Evolutionary conservation across 371 early-diverging fungal species (phyloP).

Genomic region (Apophysomyces variabilis): DNA sequence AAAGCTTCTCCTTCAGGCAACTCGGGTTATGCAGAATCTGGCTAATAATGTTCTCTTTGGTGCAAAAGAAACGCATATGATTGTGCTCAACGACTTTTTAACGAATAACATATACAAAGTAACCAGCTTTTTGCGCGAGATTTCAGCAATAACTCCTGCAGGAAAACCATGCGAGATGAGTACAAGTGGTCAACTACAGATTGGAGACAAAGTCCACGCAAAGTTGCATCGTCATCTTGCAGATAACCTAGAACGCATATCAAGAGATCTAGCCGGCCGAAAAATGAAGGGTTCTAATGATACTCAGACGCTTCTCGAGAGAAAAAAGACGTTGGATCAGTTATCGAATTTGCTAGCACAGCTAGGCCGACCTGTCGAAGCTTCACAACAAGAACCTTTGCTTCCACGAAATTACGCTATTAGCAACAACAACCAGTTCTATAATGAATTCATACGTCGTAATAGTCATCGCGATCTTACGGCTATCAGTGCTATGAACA

Average conservation of each 20-base stretch:
- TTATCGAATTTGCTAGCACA: slow-evolving; percentile 83
- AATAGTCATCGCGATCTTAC: slow-evolving; percentile 65
- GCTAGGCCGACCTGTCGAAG: slow-evolving; percentile 79
- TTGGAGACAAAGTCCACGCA: slow-evolving; percentile 31
- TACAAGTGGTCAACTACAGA: not conserved
- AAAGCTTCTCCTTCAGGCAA: slow-evolving; percentile 83
- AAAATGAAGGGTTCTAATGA: slow-evolving; percentile 15
- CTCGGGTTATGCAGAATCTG: slow-evolving; percentile 95
- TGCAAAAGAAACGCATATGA: slow-evolving; percentile 88
- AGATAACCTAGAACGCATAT: slow-evolving; percentile 46
- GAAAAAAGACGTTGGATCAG: slow-evolving; percentile 67
- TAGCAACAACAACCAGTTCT: slow-evolving; percentile 53
- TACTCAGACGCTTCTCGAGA: slow-evolving; percentile 30
- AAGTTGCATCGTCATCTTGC: slow-evolving; percentile 42
- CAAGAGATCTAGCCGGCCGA: slow-evolving; percentile 33
- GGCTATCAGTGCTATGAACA: slow-evolving; percentile 57
- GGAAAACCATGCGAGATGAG: not conserved
- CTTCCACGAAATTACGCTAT: slow-evolving; percentile 41
- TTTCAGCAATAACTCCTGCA: slow-evolving; percentile 36
- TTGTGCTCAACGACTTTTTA: slow-evolving; percentile 82
- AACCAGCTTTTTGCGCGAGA: slow-evolving; percentile 60
- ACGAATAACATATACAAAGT: slow-evolving; percentile 66
- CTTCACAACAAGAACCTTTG: slow-evolving; percentile 41
- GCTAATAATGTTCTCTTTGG: slow-evolving; percentile 96
- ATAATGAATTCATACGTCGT: slow-evolving; percentile 75